phyloP scores from a whole-genome alignment of 495 filamentous ascomycete genomes.

The Talaromyces borbonicus region DNA sequence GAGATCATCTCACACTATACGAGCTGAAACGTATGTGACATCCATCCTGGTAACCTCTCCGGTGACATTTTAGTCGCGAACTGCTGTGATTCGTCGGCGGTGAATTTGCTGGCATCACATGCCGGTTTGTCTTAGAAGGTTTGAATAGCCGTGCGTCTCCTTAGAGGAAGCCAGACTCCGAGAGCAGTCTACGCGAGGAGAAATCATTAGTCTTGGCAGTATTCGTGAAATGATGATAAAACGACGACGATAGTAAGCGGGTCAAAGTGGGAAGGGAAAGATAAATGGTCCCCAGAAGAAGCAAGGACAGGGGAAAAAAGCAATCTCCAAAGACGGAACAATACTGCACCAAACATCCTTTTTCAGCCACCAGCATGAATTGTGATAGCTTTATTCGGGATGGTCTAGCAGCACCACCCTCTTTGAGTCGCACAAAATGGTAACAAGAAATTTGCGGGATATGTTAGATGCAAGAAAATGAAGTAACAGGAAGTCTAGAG shows the following conservation, averaged over 20 bases:
- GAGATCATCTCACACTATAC: not conserved
- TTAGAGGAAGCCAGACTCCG: conserved; percentile 69
- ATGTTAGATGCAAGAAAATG: not conserved
- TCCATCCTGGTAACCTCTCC: too few species aligned
- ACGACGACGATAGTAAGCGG: conserved; percentile 15
- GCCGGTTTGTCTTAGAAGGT: not conserved
- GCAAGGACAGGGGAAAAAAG: conserved; percentile 12
- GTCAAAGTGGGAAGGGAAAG: conserved; percentile 16
- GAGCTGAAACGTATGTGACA: too few species aligned
- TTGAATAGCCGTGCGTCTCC: conserved; percentile 9
- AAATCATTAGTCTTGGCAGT: conserved; percentile 9
- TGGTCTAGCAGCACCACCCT: too few species aligned
- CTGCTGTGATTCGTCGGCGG: conserved; percentile 1
- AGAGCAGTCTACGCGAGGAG: conserved; percentile 49
- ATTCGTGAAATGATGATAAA: conserved; percentile 7
- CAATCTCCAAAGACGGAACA: not conserved
- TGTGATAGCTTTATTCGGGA: conserved; percentile 2
- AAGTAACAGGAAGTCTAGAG: not conserved
- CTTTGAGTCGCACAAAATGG: too few species aligned
- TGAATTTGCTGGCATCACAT: not conserved
- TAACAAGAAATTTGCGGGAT: not conserved
- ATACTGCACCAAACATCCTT: not conserved
- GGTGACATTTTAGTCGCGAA: not conserved
- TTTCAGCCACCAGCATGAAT: not conserved
- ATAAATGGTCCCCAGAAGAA: conserved; percentile 13